A percentile compares a stretch with the other conserved stretches of the same genome.
Conservation (phyloP, 2,329 filamentous ascomycete species). For the Cladosporium sp. region DNA sequence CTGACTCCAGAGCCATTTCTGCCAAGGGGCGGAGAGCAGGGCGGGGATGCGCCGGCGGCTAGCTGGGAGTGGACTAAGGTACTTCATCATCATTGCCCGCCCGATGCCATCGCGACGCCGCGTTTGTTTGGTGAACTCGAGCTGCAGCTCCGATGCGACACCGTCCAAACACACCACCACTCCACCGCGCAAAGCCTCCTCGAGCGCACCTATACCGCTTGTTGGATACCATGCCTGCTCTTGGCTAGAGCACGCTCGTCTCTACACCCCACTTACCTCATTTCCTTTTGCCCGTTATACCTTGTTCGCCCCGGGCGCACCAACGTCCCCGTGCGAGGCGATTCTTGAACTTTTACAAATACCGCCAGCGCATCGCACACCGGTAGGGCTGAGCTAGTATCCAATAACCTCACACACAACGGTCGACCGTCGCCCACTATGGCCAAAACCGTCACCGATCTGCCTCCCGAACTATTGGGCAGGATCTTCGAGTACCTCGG, state of each 20-base stretch:
- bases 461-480: slow-evolving; percentile 4
- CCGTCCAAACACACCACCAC: background rate
- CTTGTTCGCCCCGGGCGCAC: background rate
- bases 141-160: background rate
- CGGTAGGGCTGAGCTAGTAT: background rate
- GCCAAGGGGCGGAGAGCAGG: background rate
- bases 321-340: background rate
- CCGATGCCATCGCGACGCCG: background rate
- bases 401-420: background rate
- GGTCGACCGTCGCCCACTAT: background rate
- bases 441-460: background rate
- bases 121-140: background rate
- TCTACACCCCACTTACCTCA: background rate
- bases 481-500: slow-evolving; percentile 8
- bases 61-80: background rate
- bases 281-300: background rate
- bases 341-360: background rate
- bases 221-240: background rate
- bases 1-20: background rate
- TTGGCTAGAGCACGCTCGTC: background rate
- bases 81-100: background rate
- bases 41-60: background rate
- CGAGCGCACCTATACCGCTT: background rate
- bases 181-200: no score
- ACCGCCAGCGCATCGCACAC: background rate